phyloP scores from a whole-genome alignment of 1,139 yeast genomes.

The Barnettozyma hawaiiensis region DNA sequence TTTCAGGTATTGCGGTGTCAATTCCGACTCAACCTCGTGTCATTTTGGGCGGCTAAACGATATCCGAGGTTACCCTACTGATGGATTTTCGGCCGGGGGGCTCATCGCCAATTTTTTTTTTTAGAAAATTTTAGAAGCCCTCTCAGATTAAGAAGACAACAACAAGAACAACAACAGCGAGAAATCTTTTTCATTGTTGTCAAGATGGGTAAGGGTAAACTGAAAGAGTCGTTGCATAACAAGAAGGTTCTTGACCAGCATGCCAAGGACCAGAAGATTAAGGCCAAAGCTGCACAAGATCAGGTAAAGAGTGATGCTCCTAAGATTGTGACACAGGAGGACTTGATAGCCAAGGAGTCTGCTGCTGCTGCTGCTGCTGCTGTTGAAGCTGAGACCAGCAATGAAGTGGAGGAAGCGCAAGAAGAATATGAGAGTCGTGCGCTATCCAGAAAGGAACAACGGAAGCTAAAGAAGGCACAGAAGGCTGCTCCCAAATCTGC shows the following conservation, averaged over 20 bases:
- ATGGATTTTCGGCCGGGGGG: conserved; percentile 7
- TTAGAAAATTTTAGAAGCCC: conserved; percentile 6
- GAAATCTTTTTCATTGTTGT: neutral
- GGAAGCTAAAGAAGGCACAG: conserved; percentile 50
- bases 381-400: conserved; percentile 15
- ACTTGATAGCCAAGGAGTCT: conserved; percentile 19
- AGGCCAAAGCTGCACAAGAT: conserved; percentile 21
- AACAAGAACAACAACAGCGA: neutral
- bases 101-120: conserved; percentile 10
- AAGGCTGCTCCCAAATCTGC: conserved; percentile 26
- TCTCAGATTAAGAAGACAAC: neutral
- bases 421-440: conserved; percentile 42
- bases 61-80: conserved; percentile 5
- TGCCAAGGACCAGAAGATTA: conserved; percentile 23
- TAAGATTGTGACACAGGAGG: conserved; percentile 32
- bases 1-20: too few species aligned
- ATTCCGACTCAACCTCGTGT: too few species aligned
- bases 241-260: conserved; percentile 25
- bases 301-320: conserved; percentile 27
- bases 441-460: conserved; percentile 58
- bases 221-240: conserved; percentile 30
- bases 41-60: too few species aligned
- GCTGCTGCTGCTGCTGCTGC: too few species aligned
- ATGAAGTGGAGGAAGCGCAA: conserved; percentile 15
- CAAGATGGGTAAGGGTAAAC: conserved; percentile 34